Evolutionary conservation across 805 yeast genomes (phyloP), one percentile per base, ranked within the genome.

Genomic region (Candida alai): DNA sequence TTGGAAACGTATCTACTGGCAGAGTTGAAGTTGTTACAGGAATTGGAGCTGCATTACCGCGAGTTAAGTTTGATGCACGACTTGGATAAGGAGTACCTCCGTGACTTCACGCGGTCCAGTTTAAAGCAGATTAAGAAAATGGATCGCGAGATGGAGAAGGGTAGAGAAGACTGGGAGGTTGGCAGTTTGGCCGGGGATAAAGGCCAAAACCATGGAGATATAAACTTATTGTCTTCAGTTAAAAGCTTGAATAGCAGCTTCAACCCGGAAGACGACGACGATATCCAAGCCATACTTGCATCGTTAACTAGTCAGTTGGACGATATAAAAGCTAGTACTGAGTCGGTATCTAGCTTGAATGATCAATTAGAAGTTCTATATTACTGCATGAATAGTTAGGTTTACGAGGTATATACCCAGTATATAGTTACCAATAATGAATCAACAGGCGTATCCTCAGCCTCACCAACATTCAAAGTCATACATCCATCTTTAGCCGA

Each of bases 401-500:
- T 36, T 13, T 24, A 14, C 25, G n/a, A n/a, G n/a, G 28, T 12
- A 22, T 26, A 33, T 24, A 51, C 37, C 60, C 54, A 54, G 33
- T 39, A 56, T 32, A 39, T 42, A 30, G 44, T 42, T 24, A 41
- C 28, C 19, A 40, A 32, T 28, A 33, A 35, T 29, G 22, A 10
- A 29, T 24, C 16, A 19, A 30, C 37, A 23, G 10, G 5, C 5
- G 35, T 26, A 26, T 3, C 30, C 5, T 22, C 17, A 9, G 35
- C 30, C 17, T 41, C 30, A 6, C 25, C 19, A 7, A 66, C 37
- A 32, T 56, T 57, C 14, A 70, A 36, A 16, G 62, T 62, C 9
- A 69, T 54, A 21, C 64, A 56, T 2, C 84, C 85, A 51, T 80
- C 87, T 29, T 63, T 74, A 9, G 58, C 54, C 6, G 60, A 48